Conservation (phyloP, 78 protist genomes). For the Dictyostelium firmibasis region DNA sequence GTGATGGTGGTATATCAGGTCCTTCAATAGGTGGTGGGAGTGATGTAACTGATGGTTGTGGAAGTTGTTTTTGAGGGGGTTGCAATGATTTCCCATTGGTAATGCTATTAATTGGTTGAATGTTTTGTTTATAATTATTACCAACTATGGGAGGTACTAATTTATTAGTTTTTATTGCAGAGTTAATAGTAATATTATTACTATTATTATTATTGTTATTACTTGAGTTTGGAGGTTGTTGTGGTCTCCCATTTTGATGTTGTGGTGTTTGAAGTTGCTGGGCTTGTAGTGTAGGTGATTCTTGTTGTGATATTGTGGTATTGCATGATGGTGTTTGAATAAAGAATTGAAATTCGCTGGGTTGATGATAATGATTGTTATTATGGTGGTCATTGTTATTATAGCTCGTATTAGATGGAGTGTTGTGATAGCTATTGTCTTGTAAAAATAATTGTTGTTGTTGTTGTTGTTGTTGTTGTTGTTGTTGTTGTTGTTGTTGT, state of each 20-base stretch:
- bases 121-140: neutral
- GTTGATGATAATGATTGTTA: neutral
- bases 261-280: neutral
- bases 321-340: conserved; percentile 5
- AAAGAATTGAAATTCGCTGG: neutral
- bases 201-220: neutral
- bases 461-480: neutral
- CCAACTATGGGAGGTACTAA: neutral
- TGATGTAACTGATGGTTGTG: neutral
- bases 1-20: neutral
- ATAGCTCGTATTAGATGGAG: neutral
- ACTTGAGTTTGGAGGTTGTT: no score
- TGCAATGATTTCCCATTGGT: neutral
- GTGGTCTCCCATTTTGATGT: neutral
- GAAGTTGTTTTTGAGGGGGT: neutral
- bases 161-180: neutral
- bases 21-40: neutral
- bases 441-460: neutral
- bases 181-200: neutral
- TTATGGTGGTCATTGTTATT: neutral
- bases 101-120: neutral
- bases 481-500: neutral
- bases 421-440: neutral
- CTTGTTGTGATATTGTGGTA: neutral
- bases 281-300: neutral